These are phyloP conservation scores for Tetrahymena borealis DNA, from an alignment of 73 alveolate genomes.

Conservation along the genomic window DNA sequence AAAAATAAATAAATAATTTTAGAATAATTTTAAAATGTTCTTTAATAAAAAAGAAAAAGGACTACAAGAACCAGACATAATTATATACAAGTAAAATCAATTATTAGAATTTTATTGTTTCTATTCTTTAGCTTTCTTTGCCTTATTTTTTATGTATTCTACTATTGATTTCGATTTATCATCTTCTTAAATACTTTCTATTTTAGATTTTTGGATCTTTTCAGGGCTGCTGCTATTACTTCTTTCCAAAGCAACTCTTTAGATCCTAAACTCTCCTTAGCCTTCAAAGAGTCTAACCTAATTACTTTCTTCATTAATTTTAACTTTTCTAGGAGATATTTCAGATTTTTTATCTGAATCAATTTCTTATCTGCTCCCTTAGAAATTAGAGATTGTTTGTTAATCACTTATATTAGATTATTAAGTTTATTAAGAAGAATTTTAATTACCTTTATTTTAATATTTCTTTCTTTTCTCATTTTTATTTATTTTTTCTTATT, in stretches of 20 bases:
- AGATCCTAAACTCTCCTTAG: neutral
- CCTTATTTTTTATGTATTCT: neutral
- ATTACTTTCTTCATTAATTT: no score
- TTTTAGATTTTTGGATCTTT: neutral
- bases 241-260: neutral
- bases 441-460: neutral
- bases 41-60: no score
- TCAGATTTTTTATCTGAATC: no score
- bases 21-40: no score
- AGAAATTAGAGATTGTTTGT: neutral
- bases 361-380: neutral
- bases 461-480: neutral
- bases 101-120: neutral
- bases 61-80: no score
- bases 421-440: neutral
- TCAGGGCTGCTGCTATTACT: neutral
- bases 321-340: no score
- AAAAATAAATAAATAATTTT: no score
- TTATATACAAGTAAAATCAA: neutral
- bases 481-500: no score
- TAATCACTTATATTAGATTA: neutral
- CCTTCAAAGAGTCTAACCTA: neutral
- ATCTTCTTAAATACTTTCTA: neutral
- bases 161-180: neutral
- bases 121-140: neutral